Base-by-base conservation (phyloP, 2,329 filamentous ascomycete species). In the Hymenoscyphus fructigenus region DNA sequence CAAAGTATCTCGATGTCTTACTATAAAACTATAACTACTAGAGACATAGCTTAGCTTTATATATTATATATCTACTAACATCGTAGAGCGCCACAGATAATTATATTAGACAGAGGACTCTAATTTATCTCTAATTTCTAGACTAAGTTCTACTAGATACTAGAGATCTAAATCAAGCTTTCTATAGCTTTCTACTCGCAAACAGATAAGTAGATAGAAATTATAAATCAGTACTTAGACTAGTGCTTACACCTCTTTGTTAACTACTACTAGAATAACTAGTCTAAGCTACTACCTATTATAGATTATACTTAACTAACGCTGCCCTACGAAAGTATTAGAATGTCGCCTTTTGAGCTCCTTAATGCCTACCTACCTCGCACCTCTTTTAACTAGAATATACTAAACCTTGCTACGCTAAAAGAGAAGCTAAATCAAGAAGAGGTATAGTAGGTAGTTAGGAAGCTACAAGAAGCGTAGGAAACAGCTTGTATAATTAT, bases 181-280 rank as follows among this genome's bases (percentile, higher is more conserved):
- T n/a, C n/a, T n/a, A n/a, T n/a, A 44, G 17, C 10, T 44, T 38
- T 38, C 36, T 12, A 38, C 10, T 1, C 12, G 5, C 28, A 29
- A 29, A 29, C 28, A 29, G 28, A 29, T 29, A 5, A 5, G 5
- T 5, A 29, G 28, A 29, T 5, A 29, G 28, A 29, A 29, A 29
- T 38, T 9, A 14, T 12, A 9, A 38, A 38, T 9, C 10, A 38
- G 36, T 57, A 29, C 26, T 29, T 57, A 15, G 66, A 72, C 53
- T 29, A 62, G 28, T 32, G 60, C 7, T 61, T 72, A 5, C 44
- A 62, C 0, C 56, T 41, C 3, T 71, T 67, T 44, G 59, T 69
- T 5, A 65, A 67, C 44, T 70, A 70, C 56, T 63, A 71, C 55
- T 57, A 71, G 34, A 63, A 71, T 47, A 66, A 72, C 32, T 72